Percentiles rank a stretch among this genome's conserved stretches.
These are phyloP conservation scores for Mrakia frigida DNA, from an alignment of 768 basidiomycete species.

Conservation along the genomic window DNA sequence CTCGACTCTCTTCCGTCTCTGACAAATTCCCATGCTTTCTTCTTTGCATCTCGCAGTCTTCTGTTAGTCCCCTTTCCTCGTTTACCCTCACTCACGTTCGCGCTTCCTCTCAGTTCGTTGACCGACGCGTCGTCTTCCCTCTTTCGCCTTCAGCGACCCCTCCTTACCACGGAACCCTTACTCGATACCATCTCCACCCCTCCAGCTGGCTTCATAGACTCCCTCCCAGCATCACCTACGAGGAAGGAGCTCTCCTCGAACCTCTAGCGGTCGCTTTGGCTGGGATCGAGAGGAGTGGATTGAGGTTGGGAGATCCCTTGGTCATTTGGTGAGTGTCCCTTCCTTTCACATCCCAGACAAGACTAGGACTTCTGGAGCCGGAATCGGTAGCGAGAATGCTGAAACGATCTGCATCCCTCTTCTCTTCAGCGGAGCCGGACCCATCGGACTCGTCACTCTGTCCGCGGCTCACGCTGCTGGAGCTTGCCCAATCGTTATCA, in stretches of 20 bases:
- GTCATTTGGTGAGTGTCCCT: constrained; percentile 41
- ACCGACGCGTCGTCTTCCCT: neutral
- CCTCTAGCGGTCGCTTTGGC: constrained; percentile 47
- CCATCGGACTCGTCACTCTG: constrained; percentile 48
- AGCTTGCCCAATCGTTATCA: constrained; percentile 47
- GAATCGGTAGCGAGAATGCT: too few relatives aligned
- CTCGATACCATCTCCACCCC: constrained; percentile 42
- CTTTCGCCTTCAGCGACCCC: neutral
- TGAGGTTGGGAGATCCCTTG: constrained; percentile 46
- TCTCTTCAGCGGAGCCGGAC: constrained; percentile 45
- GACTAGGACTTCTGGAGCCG: too few relatives aligned
- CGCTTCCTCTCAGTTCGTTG: neutral
- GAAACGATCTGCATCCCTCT: neutral
- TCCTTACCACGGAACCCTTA: constrained; percentile 14
- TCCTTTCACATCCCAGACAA: too few relatives aligned
- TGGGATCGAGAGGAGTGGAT: constrained; percentile 45
- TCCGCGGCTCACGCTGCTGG: constrained; percentile 46
- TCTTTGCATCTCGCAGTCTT: neutral
- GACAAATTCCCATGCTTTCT: neutral
- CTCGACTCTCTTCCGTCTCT: neutral
- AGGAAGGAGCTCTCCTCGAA: constrained; percentile 47
- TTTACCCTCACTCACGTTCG: too few relatives aligned
- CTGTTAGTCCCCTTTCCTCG: neutral
- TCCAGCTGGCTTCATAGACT: constrained; percentile 47
- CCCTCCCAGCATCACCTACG: constrained; percentile 45